Percentiles rank a stretch among this genome's conserved stretches.
phyloP scores from a whole-genome alignment of 805 yeast genomes.

The Kuraishia floccosa region DNA sequence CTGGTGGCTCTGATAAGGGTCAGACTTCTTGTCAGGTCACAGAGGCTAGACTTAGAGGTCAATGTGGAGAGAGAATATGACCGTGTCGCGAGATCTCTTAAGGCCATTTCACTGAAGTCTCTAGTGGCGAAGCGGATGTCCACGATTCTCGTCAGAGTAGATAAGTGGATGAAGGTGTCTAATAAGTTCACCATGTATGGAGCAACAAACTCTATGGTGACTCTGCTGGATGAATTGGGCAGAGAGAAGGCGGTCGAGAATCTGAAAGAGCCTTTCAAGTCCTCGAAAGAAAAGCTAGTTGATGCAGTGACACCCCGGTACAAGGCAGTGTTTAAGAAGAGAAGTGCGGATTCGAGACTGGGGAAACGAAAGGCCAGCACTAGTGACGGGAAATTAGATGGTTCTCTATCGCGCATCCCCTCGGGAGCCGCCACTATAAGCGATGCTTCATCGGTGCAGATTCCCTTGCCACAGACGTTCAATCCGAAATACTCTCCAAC shows the following conservation, averaged over 20 bases:
- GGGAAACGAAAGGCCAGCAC: no score
- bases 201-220: slow-evolving; percentile 44
- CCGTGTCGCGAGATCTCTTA: slow-evolving; percentile 13
- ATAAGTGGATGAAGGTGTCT: slow-evolving; percentile 26
- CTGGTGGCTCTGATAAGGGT: slow-evolving; percentile 35
- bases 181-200: slow-evolving; percentile 30
- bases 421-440: no score
- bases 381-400: no score
- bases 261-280: slow-evolving; percentile 14
- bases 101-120: slow-evolving; percentile 11
- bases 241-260: slow-evolving; percentile 32
- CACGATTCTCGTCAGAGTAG: slow-evolving; percentile 20
- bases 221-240: slow-evolving; percentile 40
- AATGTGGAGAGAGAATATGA: slow-evolving; percentile 19
- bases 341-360: neutral
- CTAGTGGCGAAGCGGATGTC: slow-evolving; percentile 22
- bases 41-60: slow-evolving; percentile 20
- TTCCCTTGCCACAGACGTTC: no score
- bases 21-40: slow-evolving; percentile 30
- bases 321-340: neutral
- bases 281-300: slow-evolving; percentile 9
- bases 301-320: neutral
- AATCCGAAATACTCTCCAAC: no score
- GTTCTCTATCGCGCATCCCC: no score
- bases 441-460: no score